phyloP scores from a whole-genome alignment of 306 rosid genomes.

The Acacia confusa region DNA sequence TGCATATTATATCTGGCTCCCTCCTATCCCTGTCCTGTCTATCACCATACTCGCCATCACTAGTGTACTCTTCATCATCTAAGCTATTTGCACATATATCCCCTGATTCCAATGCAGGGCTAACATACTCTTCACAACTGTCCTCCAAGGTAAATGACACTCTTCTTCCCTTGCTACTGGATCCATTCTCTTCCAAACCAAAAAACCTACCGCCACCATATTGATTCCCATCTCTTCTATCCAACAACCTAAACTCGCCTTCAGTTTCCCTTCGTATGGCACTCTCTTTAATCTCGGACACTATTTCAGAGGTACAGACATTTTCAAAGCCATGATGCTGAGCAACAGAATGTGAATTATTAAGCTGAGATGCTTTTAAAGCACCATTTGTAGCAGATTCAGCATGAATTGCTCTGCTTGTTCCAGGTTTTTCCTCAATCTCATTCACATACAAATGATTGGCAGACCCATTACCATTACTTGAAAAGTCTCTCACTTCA shows the following conservation, averaged over 20 bases:
- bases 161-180: constrained; percentile 62
- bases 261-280: constrained; percentile 97
- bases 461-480: constrained; percentile 42
- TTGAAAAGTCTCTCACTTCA: constrained; percentile 39
- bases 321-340: constrained; percentile 53
- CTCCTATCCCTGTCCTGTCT: constrained; percentile 52
- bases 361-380: constrained; percentile 43
- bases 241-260: constrained; percentile 89
- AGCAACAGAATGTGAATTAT: constrained; percentile 40
- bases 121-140: constrained; percentile 47
- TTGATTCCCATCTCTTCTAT: constrained; percentile 74
- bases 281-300: constrained; percentile 69
- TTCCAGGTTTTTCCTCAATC: constrained; percentile 58
- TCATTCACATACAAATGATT: constrained; percentile 36
- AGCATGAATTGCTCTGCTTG: constrained; percentile 34
- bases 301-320: constrained; percentile 56
- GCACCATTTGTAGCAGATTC: constrained; percentile 35
- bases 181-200: constrained; percentile 75
- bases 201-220: constrained; percentile 70
- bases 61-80: constrained; percentile 65
- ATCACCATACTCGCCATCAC: constrained; percentile 77
- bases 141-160: constrained; percentile 87
- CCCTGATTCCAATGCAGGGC: constrained; percentile 53
- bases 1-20: constrained; percentile 78
- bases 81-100: constrained; percentile 65